Percentiles rank a stretch among this genome's conserved stretches.
Evolutionary conservation across 768 basidiomycete genomes (phyloP).

Genomic region (Boletus sp.): DNA sequence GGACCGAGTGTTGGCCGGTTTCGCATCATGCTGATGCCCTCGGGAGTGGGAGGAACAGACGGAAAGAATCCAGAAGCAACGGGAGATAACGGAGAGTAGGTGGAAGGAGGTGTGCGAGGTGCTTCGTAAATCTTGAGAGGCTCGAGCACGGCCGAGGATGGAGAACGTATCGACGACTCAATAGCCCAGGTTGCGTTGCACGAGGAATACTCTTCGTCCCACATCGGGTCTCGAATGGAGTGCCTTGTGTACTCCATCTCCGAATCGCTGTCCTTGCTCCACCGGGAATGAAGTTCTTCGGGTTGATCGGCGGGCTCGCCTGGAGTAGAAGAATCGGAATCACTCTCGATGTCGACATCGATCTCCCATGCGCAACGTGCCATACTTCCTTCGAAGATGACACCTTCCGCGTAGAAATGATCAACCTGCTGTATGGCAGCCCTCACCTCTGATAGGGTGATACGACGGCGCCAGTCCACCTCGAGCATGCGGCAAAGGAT

Average conservation of each 20-base stretch:
- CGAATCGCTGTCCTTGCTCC: slow-evolving; percentile 52
- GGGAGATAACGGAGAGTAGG: slow-evolving; percentile 47
- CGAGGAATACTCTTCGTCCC: slow-evolving; percentile 38
- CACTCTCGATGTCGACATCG: slow-evolving; percentile 60
- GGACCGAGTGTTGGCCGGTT: slow-evolving; percentile 33
- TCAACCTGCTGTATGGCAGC: slow-evolving; percentile 52
- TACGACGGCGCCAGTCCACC: slow-evolving; percentile 57
- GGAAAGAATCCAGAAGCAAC: slow-evolving; percentile 36
- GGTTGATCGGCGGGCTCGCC: slow-evolving; percentile 38
- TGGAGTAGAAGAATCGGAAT: slow-evolving; percentile 55
- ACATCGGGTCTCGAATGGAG: slow-evolving; percentile 28
- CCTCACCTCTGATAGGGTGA: slow-evolving; percentile 49
- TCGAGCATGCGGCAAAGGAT: slow-evolving; percentile 73
- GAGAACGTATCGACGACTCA: slow-evolving; percentile 49
- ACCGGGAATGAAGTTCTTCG: slow-evolving; percentile 47
- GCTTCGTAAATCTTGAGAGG: slow-evolving; percentile 43
- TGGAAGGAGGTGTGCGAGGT: slow-evolving; percentile 48
- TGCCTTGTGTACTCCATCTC: slow-evolving; percentile 34
- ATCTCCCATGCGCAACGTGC: slow-evolving; percentile 77
- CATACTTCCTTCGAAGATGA: slow-evolving; percentile 77
- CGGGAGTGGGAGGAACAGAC: slow-evolving; percentile 59
- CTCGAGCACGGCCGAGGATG: slow-evolving; percentile 36
- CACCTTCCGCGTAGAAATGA: slow-evolving; percentile 71
- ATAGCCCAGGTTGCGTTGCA: slow-evolving; percentile 55
- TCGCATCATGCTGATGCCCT: slow-evolving; percentile 43